Evolutionary conservation across 2,329 filamentous ascomycete genomes (phyloP).

Genomic region (Colletotrichum higginsianum): DNA sequence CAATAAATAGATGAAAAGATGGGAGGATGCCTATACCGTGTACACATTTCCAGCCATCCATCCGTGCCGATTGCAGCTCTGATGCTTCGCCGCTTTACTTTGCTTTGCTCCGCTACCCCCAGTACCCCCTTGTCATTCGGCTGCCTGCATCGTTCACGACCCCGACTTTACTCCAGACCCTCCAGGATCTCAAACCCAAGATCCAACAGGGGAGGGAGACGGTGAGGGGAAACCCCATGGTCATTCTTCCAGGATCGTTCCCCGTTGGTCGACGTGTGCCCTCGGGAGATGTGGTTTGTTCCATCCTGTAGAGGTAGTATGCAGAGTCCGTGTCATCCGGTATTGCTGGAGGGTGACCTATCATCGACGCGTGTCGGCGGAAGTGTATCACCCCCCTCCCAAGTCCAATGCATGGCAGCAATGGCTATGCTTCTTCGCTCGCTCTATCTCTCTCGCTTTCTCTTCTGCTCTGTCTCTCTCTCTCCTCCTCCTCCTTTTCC

Average conservation of each 20-base stretch:
- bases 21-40: conserved; percentile 7
- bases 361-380: conserved; percentile 38
- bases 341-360: conserved; percentile 31
- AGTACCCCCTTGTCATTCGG: conserved; percentile 7
- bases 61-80: background rate
- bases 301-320: conserved; percentile 5
- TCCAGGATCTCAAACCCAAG: conserved; percentile 31
- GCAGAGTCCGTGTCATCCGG: conserved; percentile 39
- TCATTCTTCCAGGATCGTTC: conserved; percentile 17
- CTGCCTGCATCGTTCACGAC: conserved; percentile 24
- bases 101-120: no score
- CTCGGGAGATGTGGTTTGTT: conserved; percentile 27
- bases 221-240: conserved; percentile 33
- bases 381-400: conserved; percentile 20
- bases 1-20: conserved; percentile 26
- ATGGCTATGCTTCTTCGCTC: conserved; percentile 24
- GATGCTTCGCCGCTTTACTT: no score
- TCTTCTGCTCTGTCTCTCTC: no score
- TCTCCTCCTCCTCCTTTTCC: background rate
- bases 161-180: conserved; percentile 40
- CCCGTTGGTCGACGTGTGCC: background rate
- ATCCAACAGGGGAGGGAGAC: conserved; percentile 23
- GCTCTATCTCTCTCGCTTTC: no score
- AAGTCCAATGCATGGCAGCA: conserved; percentile 37
- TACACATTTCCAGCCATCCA: background rate